Evolutionary conservation across 2,329 filamentous ascomycete genomes (phyloP), one percentile per base, ranked within the genome.

Genomic region (Purpureocillium lavendulum): DNA sequence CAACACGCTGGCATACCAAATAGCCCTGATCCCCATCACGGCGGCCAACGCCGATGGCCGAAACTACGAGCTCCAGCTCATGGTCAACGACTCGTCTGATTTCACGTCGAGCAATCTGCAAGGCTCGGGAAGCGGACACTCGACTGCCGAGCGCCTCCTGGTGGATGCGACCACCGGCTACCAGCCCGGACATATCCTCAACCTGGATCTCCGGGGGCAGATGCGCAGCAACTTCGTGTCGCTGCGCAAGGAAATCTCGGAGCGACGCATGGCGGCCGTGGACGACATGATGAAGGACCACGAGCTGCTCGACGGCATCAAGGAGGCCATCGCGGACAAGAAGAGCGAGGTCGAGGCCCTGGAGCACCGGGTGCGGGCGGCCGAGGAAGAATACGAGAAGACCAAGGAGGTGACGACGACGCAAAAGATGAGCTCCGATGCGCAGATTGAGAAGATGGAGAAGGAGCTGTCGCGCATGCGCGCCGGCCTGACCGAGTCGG

Each of bases 381-480:
- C 90, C 1, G 85, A 94, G 58, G 87, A 94, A 54, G 89, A 96
- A 58, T 94, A 95, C 57, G 88, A 96, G 55, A 88, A 87, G 64
- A 89, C 87, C 15, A 90, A 90, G 56, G 92, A 96, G 70, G 65
- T 75, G 43, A 90, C 85, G 7, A 85, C 77, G 34, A 86, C 88
- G 14, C 87, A 95, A 59, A 94, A 94, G 65, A 77, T 90, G 58
- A 83, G 82, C 7, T 87, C 82, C 3, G 92, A 97, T 58, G 80
- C 89, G 8, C 90, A 97, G 60, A 95, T 98, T 53, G 92, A 98
- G 64, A 92, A 92, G 69, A 94, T 96, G 83, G 92, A 98, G 65
- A 96, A 95, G 63, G 89, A 98, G 60, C 69, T 98, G n/a, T 84
- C 86, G 35, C 87, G 88, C 59, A 94, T 97, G 87, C 77, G 89